Base-by-base conservation (phyloP, 2,329 filamentous ascomycete genomes). In the Microcyclosporella mali region DNA sequence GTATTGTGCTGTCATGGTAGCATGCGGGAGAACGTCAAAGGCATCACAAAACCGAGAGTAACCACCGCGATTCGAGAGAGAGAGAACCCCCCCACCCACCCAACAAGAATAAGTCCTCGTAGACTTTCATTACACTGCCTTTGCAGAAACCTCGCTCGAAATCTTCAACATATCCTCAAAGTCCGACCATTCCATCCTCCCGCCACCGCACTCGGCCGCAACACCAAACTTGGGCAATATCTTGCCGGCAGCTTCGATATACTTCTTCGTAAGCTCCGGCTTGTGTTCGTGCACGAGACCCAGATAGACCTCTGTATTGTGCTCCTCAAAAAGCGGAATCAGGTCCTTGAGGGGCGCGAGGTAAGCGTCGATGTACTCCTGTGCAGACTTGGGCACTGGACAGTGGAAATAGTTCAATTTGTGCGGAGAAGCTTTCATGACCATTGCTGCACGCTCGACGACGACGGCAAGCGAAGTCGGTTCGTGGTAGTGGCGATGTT, bases 401-500 rank as follows among this genome's bases (percentile, higher is more conserved):
- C 70, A 60, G 44, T 73, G 70, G 25, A 72, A 50, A 57, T 61
- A 73, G 34, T 63, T 50, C 17, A 72, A 60, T 7, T 46, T 44
- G 33, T 62, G 58, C 4, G 57, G 43, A 2, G 63, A 46, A 2
- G 43, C 37, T 4, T 55, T 41, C 10, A 58, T 47, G 14, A 69
- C 49, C 1, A 46, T 53, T 31, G 65, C 67, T 3, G 61, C 64
- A 16, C 71, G 47, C 10, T 68, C 61, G 4, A 70, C 52, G 6
- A 58, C 45, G 9, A 51, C 47, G 15, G 46, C 50, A 31, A 61
- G 53, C 34, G 68, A 65, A 7, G 57, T 56, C 0, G 71, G 70
- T 40, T 73, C 65, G n/a, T 66, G 45, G 47, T 68, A 72, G 51
- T 72, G 70, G 37, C 56, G 53, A 51, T 72, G 69, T 1, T 58